A percentile compares a stretch with the other conserved stretches of the same genome.
Evolutionary conservation across 805 yeast genomes (phyloP).

Genomic region (Schizosaccharomyces pombe): DNA sequence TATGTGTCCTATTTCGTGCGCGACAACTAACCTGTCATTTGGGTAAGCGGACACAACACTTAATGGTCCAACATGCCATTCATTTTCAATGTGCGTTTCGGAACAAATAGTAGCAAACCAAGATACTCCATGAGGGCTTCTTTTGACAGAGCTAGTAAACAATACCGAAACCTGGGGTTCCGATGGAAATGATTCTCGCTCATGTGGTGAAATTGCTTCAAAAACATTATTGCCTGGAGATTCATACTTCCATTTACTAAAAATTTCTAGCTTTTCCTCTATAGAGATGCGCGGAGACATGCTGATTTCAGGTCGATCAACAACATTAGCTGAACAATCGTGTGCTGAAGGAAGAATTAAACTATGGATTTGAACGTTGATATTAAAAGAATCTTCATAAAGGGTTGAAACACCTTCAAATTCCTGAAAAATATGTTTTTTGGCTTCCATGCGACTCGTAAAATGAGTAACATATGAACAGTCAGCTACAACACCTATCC

Average conservation of each 20-base stretch:
- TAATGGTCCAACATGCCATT: slow-evolving; percentile 5
- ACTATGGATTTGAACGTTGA: slow-evolving; percentile 15
- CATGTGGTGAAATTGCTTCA: background rate
- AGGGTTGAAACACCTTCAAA: slow-evolving; percentile 17
- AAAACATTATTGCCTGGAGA: background rate
- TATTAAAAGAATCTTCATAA: slow-evolving; percentile 17
- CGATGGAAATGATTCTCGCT: background rate
- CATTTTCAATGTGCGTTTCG: background rate
- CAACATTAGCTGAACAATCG: background rate
- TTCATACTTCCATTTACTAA: background rate
- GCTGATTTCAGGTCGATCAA: too few species aligned
- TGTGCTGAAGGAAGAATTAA: background rate
- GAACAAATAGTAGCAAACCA: background rate
- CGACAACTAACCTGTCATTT: slow-evolving; percentile 17
- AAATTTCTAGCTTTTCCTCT: background rate
- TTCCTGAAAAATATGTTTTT: slow-evolving; percentile 14
- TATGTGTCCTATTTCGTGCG: slow-evolving; percentile 20
- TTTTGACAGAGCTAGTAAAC: background rate
- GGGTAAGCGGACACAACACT: slow-evolving; percentile 16
- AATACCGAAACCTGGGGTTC: background rate
- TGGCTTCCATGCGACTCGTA: slow-evolving; percentile 12
- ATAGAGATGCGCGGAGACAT: too few species aligned
- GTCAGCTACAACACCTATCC: slow-evolving; percentile 19
- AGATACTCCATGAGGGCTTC: background rate
- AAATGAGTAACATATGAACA: slow-evolving; percentile 15